Conservation (phyloP, 1,139 yeast species). For the Cylindricascospora bacillispora region DNA sequence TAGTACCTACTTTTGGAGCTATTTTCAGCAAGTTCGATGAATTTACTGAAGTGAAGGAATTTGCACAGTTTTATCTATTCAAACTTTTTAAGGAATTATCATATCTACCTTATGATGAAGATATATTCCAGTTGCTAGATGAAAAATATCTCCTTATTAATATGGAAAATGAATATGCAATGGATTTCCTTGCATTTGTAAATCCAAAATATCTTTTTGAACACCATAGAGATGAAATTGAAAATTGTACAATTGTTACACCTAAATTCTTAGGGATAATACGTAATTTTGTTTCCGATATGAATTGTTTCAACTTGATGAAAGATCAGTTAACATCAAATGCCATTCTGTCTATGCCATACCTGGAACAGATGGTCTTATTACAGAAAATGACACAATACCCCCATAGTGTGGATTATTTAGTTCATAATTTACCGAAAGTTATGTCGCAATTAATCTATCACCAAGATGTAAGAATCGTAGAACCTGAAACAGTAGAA, state of each 20-base stretch:
- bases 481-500: conserved; percentile 24
- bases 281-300: conserved; percentile 19
- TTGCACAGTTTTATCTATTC: conserved; percentile 21
- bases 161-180: conserved; percentile 9
- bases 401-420: conserved; percentile 15
- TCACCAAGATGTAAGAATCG: conserved; percentile 15
- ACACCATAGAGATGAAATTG: conserved; percentile 14
- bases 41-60: conserved; percentile 17
- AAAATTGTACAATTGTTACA: conserved; percentile 9
- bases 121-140: conserved; percentile 17
- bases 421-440: conserved; percentile 21
- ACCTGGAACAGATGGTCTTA: conserved; percentile 27
- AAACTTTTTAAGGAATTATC: conserved; percentile 23
- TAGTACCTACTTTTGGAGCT: conserved; percentile 12
- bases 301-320: conserved; percentile 16
- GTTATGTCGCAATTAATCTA: conserved; percentile 26
- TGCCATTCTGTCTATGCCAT: conserved; percentile 22
- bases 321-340: conserved; percentile 15
- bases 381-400: conserved; percentile 19
- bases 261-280: conserved; percentile 19
- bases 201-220: conserved; percentile 24
- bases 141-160: conserved; percentile 9
- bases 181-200: conserved; percentile 21
- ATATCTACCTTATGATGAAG: conserved; percentile 12
- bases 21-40: conserved; percentile 15